A percentile compares a stretch with the other conserved stretches of the same genome.
Evolutionary conservation across 345 rosid species (phyloP).

Genomic region (Bretschneidera sinensis): DNA sequence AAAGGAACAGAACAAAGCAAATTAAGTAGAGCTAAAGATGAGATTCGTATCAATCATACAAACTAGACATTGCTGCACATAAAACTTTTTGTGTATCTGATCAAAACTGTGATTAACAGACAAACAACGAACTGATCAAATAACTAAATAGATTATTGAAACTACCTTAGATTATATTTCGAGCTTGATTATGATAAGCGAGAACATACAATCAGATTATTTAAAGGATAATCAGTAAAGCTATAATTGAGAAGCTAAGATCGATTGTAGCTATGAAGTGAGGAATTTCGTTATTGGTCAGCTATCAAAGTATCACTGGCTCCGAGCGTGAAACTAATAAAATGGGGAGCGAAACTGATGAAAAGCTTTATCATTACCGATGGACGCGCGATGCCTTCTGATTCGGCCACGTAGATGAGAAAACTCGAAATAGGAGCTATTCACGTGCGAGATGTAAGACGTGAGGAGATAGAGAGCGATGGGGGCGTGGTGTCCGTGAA

Average conservation of each 20-base stretch:
- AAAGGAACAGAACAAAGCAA: conserved; percentile 6
- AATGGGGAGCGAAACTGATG: conserved; percentile 5
- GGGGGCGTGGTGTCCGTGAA: conserved; percentile 17
- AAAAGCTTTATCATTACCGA: conserved; percentile 29
- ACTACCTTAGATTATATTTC: background rate
- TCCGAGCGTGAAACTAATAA: conserved; percentile 14
- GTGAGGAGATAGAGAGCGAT: too few relatives aligned
- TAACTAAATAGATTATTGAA: background rate
- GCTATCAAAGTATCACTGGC: background rate
- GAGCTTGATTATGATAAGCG: background rate
- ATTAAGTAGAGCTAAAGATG: conserved; percentile 9
- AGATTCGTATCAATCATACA: too few relatives aligned
- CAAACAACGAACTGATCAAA: background rate
- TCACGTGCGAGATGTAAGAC: conserved; percentile 21
- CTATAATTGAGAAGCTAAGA: background rate
- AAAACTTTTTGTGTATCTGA: too few relatives aligned
- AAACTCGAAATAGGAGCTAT: conserved; percentile 12
- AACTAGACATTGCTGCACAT: too few relatives aligned
- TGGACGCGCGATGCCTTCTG: conserved; percentile 24
- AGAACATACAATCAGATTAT: conserved; percentile 16
- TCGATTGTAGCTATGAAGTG: background rate
- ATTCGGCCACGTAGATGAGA: conserved; percentile 24
- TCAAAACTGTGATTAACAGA: background rate
- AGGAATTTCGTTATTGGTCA: conserved; percentile 10
- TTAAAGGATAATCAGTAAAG: conserved; percentile 10